These are phyloP conservation scores for Backusella liffmaniae DNA, from an alignment of 192 early-diverging fungal genomes.

Conservation along the genomic window DNA sequence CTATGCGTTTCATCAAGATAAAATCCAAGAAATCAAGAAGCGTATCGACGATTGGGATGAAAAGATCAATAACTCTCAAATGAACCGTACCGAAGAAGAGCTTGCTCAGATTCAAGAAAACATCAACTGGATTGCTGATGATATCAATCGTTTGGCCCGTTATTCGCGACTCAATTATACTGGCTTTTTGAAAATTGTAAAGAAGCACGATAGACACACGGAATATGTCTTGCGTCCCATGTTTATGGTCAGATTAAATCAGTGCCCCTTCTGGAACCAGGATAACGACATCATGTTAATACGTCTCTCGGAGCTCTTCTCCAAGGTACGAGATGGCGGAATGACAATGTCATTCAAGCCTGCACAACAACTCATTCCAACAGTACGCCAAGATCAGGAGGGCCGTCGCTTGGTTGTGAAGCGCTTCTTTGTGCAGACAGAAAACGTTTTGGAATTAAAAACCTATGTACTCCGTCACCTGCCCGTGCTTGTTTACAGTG, in stretches of 20 bases:
- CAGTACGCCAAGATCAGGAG: neutral
- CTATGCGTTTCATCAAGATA: conserved; percentile 68
- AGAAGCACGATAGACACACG: conserved; percentile 97
- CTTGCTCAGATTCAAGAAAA: conserved; percentile 51
- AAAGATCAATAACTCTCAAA: conserved; percentile 43
- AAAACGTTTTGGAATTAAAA: conserved; percentile 94
- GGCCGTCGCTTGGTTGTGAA: conserved; percentile 22
- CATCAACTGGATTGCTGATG: conserved; percentile 74
- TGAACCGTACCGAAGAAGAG: conserved; percentile 46
- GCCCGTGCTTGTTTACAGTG: conserved; percentile 88
- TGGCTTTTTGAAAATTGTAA: conserved; percentile 90
- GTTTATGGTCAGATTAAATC: conserved; percentile 81
- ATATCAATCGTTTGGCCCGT: conserved; percentile 75
- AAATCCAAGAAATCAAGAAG: conserved; percentile 71
- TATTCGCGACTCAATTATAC: conserved; percentile 82
- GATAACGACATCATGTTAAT: conserved; percentile 86
- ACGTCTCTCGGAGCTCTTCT: conserved; percentile 78
- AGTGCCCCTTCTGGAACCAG: conserved; percentile 79
- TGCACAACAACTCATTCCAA: neutral
- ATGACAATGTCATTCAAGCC: conserved; percentile 38
- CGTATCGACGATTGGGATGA: conserved; percentile 66
- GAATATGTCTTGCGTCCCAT: conserved; percentile 72
- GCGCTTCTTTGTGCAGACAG: conserved; percentile 91
- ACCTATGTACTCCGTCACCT: conserved; percentile 86
- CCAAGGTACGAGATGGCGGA: conserved; percentile 58